Percentiles rank a stretch among this genome's conserved stretches.
These are phyloP conservation scores for Pistacia integerrima DNA, from an alignment of 345 rosid genomes.

Conservation along the genomic window DNA sequence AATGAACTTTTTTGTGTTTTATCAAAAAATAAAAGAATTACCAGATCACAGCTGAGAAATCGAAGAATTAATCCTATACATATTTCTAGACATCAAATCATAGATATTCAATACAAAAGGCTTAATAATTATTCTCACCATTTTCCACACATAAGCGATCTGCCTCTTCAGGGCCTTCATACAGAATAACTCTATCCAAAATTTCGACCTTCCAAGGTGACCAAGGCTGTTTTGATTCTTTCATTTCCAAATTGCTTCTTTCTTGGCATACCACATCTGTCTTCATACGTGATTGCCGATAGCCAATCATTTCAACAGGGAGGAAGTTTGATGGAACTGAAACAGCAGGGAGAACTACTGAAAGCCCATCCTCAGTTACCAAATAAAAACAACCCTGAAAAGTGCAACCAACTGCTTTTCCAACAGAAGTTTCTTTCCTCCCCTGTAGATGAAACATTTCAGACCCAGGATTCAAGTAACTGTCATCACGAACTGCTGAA, in stretches of 20 bases:
- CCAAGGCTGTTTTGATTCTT: slow-evolving; percentile 36
- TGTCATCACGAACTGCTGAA: slow-evolving; percentile 53
- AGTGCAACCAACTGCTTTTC: slow-evolving; percentile 79
- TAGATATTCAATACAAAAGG: slow-evolving; percentile 8
- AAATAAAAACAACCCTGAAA: slow-evolving; percentile 85
- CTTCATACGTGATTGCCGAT: slow-evolving; percentile 42
- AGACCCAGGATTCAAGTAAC: slow-evolving; percentile 42
- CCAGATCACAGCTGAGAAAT: background rate
- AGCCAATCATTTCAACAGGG: slow-evolving; percentile 59
- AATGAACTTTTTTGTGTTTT: no score
- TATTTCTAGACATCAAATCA: slow-evolving; percentile 11
- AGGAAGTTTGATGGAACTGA: slow-evolving; percentile 56
- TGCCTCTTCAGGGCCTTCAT: slow-evolving; percentile 88
- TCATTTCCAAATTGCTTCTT: slow-evolving; percentile 30
- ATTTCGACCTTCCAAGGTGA: slow-evolving; percentile 81
- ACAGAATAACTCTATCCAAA: slow-evolving; percentile 83
- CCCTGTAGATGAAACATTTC: slow-evolving; percentile 33
- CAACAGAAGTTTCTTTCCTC: slow-evolving; percentile 49
- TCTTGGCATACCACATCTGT: slow-evolving; percentile 28
- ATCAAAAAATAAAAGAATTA: no score
- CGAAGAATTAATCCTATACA: slow-evolving; percentile 11
- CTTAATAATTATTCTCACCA: slow-evolving; percentile 56
- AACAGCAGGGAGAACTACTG: slow-evolving; percentile 84
- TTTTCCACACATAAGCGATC: slow-evolving; percentile 77
- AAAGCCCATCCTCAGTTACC: slow-evolving; percentile 79